phyloP scores from a whole-genome alignment of 352 stramenopile genomes.

The Thalassiosira sp. region DNA sequence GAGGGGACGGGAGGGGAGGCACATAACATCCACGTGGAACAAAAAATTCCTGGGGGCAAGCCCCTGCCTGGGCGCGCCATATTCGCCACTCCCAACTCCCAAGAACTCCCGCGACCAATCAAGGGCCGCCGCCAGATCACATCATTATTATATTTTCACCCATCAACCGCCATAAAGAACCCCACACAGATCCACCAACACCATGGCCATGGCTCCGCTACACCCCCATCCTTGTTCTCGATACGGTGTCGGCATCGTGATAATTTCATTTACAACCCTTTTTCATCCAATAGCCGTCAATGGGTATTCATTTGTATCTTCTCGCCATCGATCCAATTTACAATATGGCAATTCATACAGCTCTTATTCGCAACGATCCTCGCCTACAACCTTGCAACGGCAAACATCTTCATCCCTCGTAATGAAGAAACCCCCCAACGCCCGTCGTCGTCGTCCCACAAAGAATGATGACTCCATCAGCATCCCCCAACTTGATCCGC shows the following conservation, averaged over 20 bases:
- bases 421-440: conserved; percentile 42
- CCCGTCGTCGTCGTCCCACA: conserved; percentile 6
- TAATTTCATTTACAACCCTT: conserved; percentile 15
- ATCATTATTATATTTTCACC: too few species aligned
- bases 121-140: too few species aligned
- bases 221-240: not conserved
- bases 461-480: not conserved
- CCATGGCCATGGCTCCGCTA: conserved; percentile 1
- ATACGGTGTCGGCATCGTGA: conserved; percentile 1
- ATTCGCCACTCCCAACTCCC: not conserved
- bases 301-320: conserved; percentile 35
- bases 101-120: too few species aligned
- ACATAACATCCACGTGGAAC: not conserved
- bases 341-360: conserved; percentile 7
- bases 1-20: not conserved
- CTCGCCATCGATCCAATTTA: conserved; percentile 18
- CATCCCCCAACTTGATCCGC: not conserved
- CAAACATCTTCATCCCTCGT: conserved; percentile 8
- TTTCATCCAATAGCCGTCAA: not conserved
- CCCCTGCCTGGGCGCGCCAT: not conserved
- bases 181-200: not conserved
- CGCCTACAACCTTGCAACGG: not conserved
- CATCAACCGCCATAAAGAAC: conserved; percentile 4
- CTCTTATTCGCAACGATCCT: not conserved
- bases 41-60: too few species aligned